Conservation (phyloP, 2,329 filamentous ascomycete species). For the Fusarium setosum region DNA sequence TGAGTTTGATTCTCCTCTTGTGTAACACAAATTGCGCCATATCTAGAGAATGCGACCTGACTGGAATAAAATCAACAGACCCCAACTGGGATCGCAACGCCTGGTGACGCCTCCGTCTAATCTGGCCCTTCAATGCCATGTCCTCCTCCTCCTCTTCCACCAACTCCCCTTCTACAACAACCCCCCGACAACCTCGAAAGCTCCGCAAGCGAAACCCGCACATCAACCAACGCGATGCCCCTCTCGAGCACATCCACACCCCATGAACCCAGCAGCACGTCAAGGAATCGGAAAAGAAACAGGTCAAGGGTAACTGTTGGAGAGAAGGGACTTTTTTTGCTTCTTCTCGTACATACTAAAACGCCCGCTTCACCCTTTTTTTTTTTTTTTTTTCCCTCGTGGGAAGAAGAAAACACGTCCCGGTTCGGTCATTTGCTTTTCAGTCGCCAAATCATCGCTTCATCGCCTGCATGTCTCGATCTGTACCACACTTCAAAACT, state of each 20-base stretch:
- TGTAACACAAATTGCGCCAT: background rate
- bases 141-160: constrained; percentile 31
- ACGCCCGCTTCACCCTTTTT: background rate
- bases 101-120: constrained; percentile 68
- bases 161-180: constrained; percentile 10
- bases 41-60: background rate
- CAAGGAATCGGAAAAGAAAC: background rate
- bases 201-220: constrained; percentile 42
- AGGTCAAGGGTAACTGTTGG: background rate
- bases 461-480: background rate
- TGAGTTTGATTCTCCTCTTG: constrained; percentile 51
- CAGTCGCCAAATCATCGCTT: background rate
- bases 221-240: constrained; percentile 31
- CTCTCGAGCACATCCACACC: constrained; percentile 27
- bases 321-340: background rate
- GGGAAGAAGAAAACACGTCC: constrained; percentile 15
- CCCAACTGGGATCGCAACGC: constrained; percentile 93
- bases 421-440: constrained; percentile 13
- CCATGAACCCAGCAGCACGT: constrained; percentile 3
- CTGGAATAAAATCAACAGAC: constrained; percentile 67
- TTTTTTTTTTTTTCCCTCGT: background rate
- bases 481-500: constrained; percentile 1
- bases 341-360: constrained; percentile 29
- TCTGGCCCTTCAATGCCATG: constrained; percentile 34
- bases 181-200: constrained; percentile 37